Conservation (phyloP, 129 eudicot species). For the Flaveria brownii region DNA sequence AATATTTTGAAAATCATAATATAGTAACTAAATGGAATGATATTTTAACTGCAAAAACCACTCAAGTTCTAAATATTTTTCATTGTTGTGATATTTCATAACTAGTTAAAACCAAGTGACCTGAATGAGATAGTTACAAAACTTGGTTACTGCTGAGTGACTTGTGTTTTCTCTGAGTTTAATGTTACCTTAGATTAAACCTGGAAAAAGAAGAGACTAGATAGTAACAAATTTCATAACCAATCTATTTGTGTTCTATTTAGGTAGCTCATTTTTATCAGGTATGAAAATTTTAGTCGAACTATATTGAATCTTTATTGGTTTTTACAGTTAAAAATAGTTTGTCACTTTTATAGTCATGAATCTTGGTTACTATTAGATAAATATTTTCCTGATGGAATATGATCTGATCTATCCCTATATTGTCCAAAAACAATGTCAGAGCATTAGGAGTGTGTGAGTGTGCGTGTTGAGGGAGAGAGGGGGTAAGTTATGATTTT, state of each 20-base stretch:
- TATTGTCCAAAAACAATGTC: background rate
- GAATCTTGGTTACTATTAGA: background rate
- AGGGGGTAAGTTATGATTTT: no score
- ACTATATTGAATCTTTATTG: no score
- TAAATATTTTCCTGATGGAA: background rate
- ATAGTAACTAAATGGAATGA: background rate
- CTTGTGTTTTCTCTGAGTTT: background rate
- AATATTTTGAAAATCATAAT: background rate
- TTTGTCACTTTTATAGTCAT: background rate
- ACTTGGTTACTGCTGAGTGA: constrained; percentile 2
- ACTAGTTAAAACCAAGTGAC: background rate
- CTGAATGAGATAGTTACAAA: background rate
- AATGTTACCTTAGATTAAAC: background rate
- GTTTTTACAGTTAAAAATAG: no score
- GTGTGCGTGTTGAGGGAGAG: no score
- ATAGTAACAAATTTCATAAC: background rate
- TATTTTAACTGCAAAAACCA: background rate
- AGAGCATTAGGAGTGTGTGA: no score
- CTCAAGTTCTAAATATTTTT: background rate
- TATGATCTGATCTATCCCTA: background rate
- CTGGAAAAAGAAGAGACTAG: background rate
- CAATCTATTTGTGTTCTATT: background rate
- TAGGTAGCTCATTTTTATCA: background rate
- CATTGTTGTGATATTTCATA: background rate
- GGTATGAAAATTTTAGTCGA: background rate